These are phyloP conservation scores for Colletotrichum magnum DNA, from an alignment of 2,329 filamentous ascomycete species.

Conservation along the genomic window DNA sequence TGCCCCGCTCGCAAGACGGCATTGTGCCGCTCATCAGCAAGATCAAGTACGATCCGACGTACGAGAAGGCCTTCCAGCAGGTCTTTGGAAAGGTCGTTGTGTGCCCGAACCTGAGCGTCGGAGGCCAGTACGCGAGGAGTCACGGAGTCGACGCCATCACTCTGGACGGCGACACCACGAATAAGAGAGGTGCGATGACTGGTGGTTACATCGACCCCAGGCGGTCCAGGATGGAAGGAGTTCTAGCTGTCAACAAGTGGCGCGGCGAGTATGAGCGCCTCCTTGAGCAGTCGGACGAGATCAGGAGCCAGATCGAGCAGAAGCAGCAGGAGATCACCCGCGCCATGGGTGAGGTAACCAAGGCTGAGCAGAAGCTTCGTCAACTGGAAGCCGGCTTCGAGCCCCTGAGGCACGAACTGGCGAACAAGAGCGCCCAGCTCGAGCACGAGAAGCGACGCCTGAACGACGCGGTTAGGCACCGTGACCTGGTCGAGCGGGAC, in stretches of 20 bases:
- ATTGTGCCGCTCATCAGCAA: slow-evolving; percentile 90
- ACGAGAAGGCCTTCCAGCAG: slow-evolving; percentile 90
- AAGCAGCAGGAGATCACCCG: slow-evolving; percentile 92
- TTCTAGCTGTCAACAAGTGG: slow-evolving; percentile 81
- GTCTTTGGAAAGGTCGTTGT: slow-evolving; percentile 97
- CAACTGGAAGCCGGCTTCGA: slow-evolving; percentile 88
- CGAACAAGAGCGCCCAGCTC: slow-evolving; percentile 80
- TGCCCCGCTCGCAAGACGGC: slow-evolving; percentile 78
- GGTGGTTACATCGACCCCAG: slow-evolving; percentile 93
- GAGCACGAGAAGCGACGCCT: slow-evolving; percentile 81
- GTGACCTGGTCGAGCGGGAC: slow-evolving; percentile 80
- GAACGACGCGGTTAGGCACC: slow-evolving; percentile 75
- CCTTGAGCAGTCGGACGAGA: slow-evolving; percentile 73
- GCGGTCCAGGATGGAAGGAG: slow-evolving; percentile 88
- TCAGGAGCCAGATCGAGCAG: slow-evolving; percentile 78
- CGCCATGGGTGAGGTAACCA: slow-evolving; percentile 87
- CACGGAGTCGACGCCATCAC: slow-evolving; percentile 95
- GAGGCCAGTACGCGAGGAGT: slow-evolving; percentile 90
- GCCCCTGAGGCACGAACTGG: slow-evolving; percentile 82
- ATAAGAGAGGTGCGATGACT: slow-evolving; percentile 95
- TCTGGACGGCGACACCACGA: slow-evolving; percentile 92
- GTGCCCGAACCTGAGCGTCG: slow-evolving; percentile 89
- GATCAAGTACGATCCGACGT: slow-evolving; percentile 81
- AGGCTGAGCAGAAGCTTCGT: slow-evolving; percentile 82
- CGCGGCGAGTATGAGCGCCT: slow-evolving; percentile 81